Percentiles rank a stretch among this genome's conserved stretches.
Evolutionary conservation across 2,329 filamentous ascomycete genomes (phyloP).

Genomic region (Trichothecium roseum): DNA sequence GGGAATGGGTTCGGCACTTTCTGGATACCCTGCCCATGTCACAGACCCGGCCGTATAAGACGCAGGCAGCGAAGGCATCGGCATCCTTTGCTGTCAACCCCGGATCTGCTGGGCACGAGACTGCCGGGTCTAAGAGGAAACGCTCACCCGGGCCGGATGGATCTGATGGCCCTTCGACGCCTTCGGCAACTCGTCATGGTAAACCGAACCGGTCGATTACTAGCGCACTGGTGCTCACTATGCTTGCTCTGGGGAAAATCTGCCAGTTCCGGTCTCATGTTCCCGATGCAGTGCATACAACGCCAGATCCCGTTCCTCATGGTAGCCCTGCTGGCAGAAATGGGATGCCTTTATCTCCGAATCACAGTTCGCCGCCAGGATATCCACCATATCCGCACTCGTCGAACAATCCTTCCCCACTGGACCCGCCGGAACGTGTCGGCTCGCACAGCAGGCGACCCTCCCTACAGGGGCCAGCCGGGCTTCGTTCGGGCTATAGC

Average conservation of each 20-base stretch:
- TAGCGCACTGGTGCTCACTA: slow-evolving; percentile 71
- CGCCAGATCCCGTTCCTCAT: slow-evolving; percentile 17
- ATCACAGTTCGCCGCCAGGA: slow-evolving; percentile 43
- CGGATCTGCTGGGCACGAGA: slow-evolving; percentile 13
- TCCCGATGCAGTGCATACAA: slow-evolving; percentile 41
- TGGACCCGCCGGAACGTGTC: slow-evolving; percentile 32
- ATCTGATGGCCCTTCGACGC: slow-evolving; percentile 17
- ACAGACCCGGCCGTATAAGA: slow-evolving; percentile 15
- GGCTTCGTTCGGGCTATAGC: slow-evolving; percentile 15
- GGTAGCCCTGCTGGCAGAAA: slow-evolving; percentile 33
- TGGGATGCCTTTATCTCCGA: slow-evolving; percentile 39
- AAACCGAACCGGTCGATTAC: slow-evolving; percentile 57
- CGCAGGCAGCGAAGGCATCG: slow-evolving; percentile 17
- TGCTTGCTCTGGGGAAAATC: slow-evolving; percentile 80
- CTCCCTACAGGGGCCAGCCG: slow-evolving; percentile 35
- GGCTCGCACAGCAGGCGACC: slow-evolving; percentile 34
- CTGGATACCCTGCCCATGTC: slow-evolving; percentile 33
- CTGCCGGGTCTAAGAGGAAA: slow-evolving; percentile 41
- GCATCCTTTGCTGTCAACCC: slow-evolving; percentile 20
- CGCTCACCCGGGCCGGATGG: slow-evolving; percentile 34
- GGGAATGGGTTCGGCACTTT: slow-evolving; percentile 42
- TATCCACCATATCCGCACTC: slow-evolving; percentile 35
- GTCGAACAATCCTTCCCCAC: slow-evolving; percentile 40
- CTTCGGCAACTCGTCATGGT: slow-evolving; percentile 26
- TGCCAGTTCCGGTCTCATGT: slow-evolving; percentile 47